Conservation (phyloP, 2,329 filamentous ascomycete genomes). For the Neofusicoccum sp. region DNA sequence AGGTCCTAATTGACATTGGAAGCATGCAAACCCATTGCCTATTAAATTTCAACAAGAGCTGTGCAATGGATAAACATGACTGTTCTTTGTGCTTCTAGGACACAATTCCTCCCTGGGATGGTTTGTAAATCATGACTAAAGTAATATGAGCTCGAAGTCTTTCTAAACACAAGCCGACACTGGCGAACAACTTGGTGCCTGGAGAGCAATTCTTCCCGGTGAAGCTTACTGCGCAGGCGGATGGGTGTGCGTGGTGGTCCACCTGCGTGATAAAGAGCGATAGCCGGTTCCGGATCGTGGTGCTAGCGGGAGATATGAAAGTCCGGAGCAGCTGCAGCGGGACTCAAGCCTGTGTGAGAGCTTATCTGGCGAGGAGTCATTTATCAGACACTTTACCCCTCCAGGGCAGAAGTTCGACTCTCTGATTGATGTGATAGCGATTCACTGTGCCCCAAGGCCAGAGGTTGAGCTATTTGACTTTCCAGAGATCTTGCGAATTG, state of each 20-base stretch:
- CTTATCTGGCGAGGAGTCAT: background rate
- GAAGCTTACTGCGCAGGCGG: background rate
- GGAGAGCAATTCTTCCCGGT: conserved; percentile 1
- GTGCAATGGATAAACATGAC: too few species aligned
- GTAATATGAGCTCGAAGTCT: too few species aligned
- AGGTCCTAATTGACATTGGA: too few species aligned
- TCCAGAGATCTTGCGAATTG: background rate
- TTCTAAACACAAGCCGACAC: background rate
- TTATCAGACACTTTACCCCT: background rate
- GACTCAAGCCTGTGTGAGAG: background rate
- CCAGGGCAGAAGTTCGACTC: background rate
- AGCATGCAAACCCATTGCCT: too few species aligned
- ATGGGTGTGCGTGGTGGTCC: background rate
- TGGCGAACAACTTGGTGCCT: background rate
- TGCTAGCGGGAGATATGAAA: background rate
- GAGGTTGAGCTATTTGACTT: background rate
- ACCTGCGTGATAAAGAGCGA: background rate
- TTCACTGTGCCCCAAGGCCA: background rate
- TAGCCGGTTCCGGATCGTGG: background rate
- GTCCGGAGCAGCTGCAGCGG: background rate
- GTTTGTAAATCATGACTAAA: too few species aligned
- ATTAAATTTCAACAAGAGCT: too few species aligned
- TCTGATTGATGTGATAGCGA: background rate
- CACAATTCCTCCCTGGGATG: too few species aligned
- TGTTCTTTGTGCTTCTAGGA: too few species aligned